A percentile compares a stretch with the other conserved stretches of the same genome.
Evolutionary conservation across 306 rosid genomes (phyloP).

Genomic region (Castanea mollissima): DNA sequence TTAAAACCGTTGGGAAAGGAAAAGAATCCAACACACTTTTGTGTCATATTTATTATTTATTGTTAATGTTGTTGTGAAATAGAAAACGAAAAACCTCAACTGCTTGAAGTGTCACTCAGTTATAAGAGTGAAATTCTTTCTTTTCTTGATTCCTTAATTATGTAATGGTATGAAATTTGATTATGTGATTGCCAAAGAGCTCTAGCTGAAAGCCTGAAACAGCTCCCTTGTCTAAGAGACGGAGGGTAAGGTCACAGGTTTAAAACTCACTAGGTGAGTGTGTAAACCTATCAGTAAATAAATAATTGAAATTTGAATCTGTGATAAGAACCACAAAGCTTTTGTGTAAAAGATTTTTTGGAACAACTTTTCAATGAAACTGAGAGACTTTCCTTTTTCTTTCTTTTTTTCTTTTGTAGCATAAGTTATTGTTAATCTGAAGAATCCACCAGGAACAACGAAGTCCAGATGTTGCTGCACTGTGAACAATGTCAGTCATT

Average conservation of each 20-base stretch:
- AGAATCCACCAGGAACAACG: not conserved
- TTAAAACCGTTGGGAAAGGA: not conserved
- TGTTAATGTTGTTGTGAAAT: not conserved
- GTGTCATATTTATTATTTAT: not conserved
- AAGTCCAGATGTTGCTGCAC: not conserved
- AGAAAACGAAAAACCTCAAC: not conserved
- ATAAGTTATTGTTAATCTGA: slow-evolving; percentile 2
- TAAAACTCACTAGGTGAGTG: too few relatives aligned
- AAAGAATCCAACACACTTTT: not conserved
- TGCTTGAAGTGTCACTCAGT: not conserved
- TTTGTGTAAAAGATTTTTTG: not conserved
- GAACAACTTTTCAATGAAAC: not conserved
- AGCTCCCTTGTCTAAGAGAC: too few relatives aligned
- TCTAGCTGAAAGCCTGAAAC: too few relatives aligned
- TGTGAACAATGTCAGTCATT: not conserved
- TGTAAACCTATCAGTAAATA: too few relatives aligned
- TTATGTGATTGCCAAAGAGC: not conserved
- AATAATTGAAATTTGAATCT: not conserved
- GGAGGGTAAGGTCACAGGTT: too few relatives aligned
- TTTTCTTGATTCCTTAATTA: not conserved
- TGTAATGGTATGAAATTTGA: not conserved
- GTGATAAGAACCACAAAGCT: not conserved
- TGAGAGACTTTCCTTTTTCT: not conserved
- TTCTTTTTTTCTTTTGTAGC: not conserved
- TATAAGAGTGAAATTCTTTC: not conserved